Conservation (phyloP, 2,329 filamentous ascomycete genomes). For the Chrysoporthe austroafricana region DNA sequence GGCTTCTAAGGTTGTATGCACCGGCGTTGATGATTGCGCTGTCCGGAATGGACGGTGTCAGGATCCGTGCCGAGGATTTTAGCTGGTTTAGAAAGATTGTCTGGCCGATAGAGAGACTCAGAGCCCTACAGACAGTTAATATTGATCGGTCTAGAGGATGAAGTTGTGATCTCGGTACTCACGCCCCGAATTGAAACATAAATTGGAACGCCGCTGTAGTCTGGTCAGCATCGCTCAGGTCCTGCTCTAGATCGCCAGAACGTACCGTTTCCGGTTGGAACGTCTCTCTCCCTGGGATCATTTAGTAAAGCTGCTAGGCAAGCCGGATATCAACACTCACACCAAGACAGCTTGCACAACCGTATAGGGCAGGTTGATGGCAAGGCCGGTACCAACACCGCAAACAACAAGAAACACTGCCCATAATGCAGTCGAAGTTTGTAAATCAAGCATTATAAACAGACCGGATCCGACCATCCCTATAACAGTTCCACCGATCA, state of each 20-base stretch:
- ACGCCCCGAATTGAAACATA: background rate
- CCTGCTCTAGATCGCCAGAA: background rate
- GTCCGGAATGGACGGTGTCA: background rate
- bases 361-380: constrained; percentile 1
- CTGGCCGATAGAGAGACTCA: background rate
- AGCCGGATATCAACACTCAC: background rate
- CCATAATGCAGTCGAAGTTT: background rate
- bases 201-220: constrained; percentile 4
- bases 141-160: background rate
- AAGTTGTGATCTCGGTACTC: background rate
- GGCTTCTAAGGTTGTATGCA: background rate
- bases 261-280: constrained; percentile 4
- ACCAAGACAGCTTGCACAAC: background rate
- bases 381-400: constrained; percentile 2
- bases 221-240: background rate
- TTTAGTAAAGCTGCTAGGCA: background rate
- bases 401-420: constrained; percentile 2
- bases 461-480: background rate
- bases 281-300: background rate
- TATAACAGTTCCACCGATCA: background rate
- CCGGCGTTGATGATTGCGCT: constrained; percentile 2
- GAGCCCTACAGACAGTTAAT: background rate
- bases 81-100: constrained; percentile 2
- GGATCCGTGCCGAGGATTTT: background rate
- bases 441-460: constrained; percentile 1